Base-by-base conservation (phyloP, 345 rosid species). In the Streptanthus diversifolius region DNA sequence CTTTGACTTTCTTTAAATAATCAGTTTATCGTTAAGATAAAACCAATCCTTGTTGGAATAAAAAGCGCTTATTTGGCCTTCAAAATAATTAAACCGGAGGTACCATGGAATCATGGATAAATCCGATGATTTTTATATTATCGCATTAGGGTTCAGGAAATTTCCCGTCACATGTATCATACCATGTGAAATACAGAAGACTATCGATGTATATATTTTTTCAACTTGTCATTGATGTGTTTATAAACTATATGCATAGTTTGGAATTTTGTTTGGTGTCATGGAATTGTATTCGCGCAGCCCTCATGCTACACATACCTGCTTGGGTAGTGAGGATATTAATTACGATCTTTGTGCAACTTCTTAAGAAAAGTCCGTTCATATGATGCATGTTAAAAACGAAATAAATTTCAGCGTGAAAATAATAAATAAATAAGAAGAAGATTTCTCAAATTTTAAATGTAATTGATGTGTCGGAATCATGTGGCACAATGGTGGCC, bases 1-100 rank as follows among this genome's bases (percentile, higher is more conserved):
- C 22, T 77, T 71, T 77, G 80, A 77, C 80, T 77, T 77, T 77
- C 56, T 77, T 77, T 64, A 63, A 77, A 65, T 39, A 70, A 55
- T 39, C 14, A 47, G n/a, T 63, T 62, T 63, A 10, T 70, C 58
- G 37, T 56, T n/a, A 19, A 66, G 68, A 67, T 39, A 21, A 59
- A 74, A 58, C 68, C 19, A 70, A 39, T 49, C 24, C 59, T 55
- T 64, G 39, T 63, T 55, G 47, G 59, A 52, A 32, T 18, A 11
- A 29, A 29, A 51, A 67, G 45, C 13, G 18, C 7, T 33, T 52
- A 22, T 24, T 70, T 70, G 4, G 58, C 37, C 58, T 59, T 49
- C 18, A 25, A 40, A 37, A 24, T 32, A 63, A 15, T 22, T 15
- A 19, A 75, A 25, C 22, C 62, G 14, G 61, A 19, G 45, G 39